Conservation (phyloP, 2,329 filamentous ascomycete species). For the Lachnellula willkommii region DNA sequence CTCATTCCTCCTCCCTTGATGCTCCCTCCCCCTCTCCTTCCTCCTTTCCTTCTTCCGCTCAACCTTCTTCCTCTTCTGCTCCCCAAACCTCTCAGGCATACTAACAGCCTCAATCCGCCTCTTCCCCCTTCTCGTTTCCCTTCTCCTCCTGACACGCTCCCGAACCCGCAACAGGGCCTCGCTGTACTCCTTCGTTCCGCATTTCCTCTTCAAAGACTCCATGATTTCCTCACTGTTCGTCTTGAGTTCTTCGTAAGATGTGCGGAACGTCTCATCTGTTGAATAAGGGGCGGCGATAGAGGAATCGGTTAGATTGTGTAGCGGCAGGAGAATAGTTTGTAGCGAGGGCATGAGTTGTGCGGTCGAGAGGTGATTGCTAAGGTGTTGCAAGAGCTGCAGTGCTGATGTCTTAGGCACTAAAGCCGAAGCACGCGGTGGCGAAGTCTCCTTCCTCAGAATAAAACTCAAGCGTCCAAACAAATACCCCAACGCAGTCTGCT, state of each 20-base stretch:
- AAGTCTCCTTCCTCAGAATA: slow-evolving; percentile 70
- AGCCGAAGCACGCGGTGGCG: slow-evolving; percentile 53
- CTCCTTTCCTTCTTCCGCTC: slow-evolving; percentile 79
- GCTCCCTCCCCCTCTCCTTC: slow-evolving; percentile 71
- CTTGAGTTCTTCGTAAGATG: slow-evolving; percentile 64
- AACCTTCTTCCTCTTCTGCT: slow-evolving; percentile 75
- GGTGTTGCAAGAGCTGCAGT: slow-evolving; percentile 66
- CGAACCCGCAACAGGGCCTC: slow-evolving; percentile 66
- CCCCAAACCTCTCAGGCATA: slow-evolving; percentile 71
- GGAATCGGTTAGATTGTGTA: slow-evolving; percentile 81
- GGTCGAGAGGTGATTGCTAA: slow-evolving; percentile 57
- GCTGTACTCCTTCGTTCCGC: slow-evolving; percentile 79
- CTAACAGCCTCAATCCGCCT: slow-evolving; percentile 82
- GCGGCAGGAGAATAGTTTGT: slow-evolving; percentile 57
- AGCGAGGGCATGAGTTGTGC: slow-evolving; percentile 58
- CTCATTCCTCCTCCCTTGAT: slow-evolving; percentile 41
- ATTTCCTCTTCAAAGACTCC: slow-evolving; percentile 74
- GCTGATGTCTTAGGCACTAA: slow-evolving; percentile 71
- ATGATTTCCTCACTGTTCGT: slow-evolving; percentile 71
- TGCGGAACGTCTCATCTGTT: slow-evolving; percentile 63
- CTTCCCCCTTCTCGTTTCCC: slow-evolving; percentile 74
- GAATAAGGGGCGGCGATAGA: slow-evolving; percentile 67
- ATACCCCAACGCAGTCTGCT: slow-evolving; percentile 58
- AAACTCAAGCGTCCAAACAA: slow-evolving; percentile 73
- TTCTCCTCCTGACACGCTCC: slow-evolving; percentile 62